Evolutionary conservation across 208 protist species (phyloP), one percentile per base, ranked within the genome.

Genomic region (Wallacemonas rigidus): DNA sequence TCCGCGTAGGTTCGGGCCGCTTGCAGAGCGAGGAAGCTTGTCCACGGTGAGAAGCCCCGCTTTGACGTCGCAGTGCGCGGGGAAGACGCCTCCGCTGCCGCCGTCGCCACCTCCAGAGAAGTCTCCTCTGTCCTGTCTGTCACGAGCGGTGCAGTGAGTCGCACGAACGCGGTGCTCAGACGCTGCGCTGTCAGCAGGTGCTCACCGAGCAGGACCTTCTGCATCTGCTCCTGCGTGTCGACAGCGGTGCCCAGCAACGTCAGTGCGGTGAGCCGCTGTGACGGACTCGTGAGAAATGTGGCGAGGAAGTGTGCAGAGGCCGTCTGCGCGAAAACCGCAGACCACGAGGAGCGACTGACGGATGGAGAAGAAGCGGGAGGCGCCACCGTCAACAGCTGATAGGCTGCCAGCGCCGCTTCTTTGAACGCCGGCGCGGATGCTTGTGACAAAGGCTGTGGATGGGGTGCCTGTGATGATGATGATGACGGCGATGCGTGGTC

Each of bases 281-380:
- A 26, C 6, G 63, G 54, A 6, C 11, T 17, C 6, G 11, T 58
- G 26, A 90, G 45, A 58, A 82, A 87, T 4, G 85, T 87, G 8
- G 85, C 82, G 14, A 90, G 67, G 63, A 80, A 90, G 75, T 90
- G 81, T 41, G 74, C 76, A 8, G 54, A 70, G 53, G 79, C 69
- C 2, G 74, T 38, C 40, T 64, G 68, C 14, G 38, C 53, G 14
- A 63, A 36, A 6, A 35, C 17, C 6, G 8, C 54, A 17, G 35
- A 17, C 54, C 54, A 58, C 26, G 26, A 26, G 26, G 26, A 26
- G 26, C 26, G 26, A 26, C 26, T 26, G 26, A 26, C 26, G 26
- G 26, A 26, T 26, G 26, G 26, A 26, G 26, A 26, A 26, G 26
- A 26, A 26, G 26, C 26, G 26, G 26, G 26, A 26, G 61, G 26